phyloP scores from a whole-genome alignment of 1,139 yeast species.

The Kodamaea plutei region DNA sequence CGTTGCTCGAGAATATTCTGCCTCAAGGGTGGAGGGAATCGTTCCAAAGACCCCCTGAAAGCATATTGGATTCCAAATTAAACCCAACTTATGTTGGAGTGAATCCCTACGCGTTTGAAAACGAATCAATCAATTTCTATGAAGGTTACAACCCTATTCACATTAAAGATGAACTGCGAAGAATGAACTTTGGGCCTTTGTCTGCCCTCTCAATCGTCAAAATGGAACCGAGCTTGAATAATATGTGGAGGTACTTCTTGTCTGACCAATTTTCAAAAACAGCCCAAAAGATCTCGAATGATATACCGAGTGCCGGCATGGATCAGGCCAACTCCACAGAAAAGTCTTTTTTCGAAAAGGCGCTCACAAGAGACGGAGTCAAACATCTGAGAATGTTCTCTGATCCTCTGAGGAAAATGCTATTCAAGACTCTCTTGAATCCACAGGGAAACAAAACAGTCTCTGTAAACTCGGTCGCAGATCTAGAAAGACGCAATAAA shows the following conservation, averaged over 20 bases:
- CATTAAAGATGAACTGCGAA: slow-evolving; percentile 17
- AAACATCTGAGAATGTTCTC: slow-evolving; percentile 17
- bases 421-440: not conserved
- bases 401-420: not conserved
- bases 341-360: slow-evolving; percentile 21
- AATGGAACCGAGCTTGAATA: slow-evolving; percentile 13
- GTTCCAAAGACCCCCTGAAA: no score
- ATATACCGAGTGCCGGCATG: no score
- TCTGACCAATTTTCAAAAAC: slow-evolving; percentile 2
- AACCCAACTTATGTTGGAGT: slow-evolving; percentile 23
- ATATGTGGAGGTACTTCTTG: slow-evolving; percentile 14
- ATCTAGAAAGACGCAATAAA: not conserved
- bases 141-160: slow-evolving; percentile 22
- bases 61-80: no score
- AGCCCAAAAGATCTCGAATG: no score
- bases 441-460: no score
- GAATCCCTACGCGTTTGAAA: slow-evolving; percentile 20
- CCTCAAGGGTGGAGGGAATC: no score
- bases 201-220: slow-evolving; percentile 35
- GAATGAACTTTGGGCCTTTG: slow-evolving; percentile 21
- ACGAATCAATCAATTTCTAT: slow-evolving; percentile 17
- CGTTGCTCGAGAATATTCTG: no score
- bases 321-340: slow-evolving; percentile 3
- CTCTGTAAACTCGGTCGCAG: not conserved
- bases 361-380: slow-evolving; percentile 28